These are phyloP conservation scores for Musa schizocarpa DNA, from an alignment of 176 grass and related monocot species.

Conservation along the genomic window DNA sequence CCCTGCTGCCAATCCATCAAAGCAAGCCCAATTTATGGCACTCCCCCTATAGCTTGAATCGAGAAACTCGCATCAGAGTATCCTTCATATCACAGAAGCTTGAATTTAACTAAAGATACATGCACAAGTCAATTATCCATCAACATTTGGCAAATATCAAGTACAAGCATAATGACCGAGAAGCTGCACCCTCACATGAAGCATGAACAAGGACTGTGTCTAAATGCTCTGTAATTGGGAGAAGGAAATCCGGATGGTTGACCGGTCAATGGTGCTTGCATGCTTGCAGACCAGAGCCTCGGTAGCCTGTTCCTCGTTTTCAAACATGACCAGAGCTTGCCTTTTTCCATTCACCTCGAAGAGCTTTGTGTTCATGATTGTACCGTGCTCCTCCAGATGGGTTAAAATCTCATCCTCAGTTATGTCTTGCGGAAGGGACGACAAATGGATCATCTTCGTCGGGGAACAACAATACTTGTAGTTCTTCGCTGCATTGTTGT, in stretches of 20 bases:
- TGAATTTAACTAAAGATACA: no score
- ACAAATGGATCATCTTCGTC: constrained; percentile 91
- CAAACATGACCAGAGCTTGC: constrained; percentile 69
- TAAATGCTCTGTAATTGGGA: constrained; percentile 87
- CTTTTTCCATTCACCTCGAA: constrained; percentile 86
- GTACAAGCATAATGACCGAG: background rate
- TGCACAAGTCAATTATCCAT: no score
- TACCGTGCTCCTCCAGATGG: constrained; percentile 67
- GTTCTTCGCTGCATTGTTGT: constrained; percentile 77
- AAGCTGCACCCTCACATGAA: background rate
- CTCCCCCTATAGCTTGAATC: no score
- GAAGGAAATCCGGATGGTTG: constrained; percentile 76
- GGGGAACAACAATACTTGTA: constrained; percentile 80
- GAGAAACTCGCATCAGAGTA: no score
- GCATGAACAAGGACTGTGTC: background rate
- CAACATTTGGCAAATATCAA: background rate
- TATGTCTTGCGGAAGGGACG: constrained; percentile 74
- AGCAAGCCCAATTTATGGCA: no score
- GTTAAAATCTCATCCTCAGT: constrained; percentile 45
- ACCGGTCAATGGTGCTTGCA: constrained; percentile 57
- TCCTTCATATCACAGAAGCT: no score
- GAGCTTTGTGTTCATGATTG: constrained; percentile 62
- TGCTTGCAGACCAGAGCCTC: constrained; percentile 90
- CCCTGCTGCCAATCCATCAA: no score
- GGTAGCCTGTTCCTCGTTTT: constrained; percentile 56